phyloP scores from a whole-genome alignment of 192 early-diverging fungal genomes.

The Lobosporangium transversale region DNA sequence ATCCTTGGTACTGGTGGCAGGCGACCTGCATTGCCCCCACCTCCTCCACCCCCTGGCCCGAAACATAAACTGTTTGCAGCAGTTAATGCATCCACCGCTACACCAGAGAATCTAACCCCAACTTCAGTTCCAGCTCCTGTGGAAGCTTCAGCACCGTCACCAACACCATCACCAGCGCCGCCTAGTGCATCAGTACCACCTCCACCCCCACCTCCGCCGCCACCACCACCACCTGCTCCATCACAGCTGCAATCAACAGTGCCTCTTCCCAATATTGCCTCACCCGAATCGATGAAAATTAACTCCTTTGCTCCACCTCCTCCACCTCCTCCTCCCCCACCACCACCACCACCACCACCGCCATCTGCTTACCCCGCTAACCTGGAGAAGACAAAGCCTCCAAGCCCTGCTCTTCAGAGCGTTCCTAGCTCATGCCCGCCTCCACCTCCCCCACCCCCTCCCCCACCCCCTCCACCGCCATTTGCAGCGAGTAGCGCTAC shows the following conservation, averaged over 20 bases:
- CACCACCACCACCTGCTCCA: conserved; percentile 32
- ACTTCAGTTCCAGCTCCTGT: not conserved
- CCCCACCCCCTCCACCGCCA: conserved; percentile 6
- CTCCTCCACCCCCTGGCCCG: not conserved
- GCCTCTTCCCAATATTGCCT: too few species aligned
- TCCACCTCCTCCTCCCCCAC: too few species aligned
- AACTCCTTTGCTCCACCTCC: not conserved
- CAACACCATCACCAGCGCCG: conserved; percentile 13
- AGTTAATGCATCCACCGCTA: not conserved
- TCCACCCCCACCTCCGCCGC: conserved; percentile 19
- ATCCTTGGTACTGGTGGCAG: conserved; percentile 25
- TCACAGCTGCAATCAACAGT: not conserved
- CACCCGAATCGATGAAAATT: too few species aligned
- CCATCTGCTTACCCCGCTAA: too few species aligned
- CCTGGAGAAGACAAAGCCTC: too few species aligned
- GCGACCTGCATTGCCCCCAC: conserved; percentile 27
- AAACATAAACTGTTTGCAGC: not conserved
- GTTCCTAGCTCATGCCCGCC: too few species aligned
- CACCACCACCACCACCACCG: too few species aligned
- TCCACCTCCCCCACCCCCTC: conserved; percentile 24
- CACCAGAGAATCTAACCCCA: not conserved
- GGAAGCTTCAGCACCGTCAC: not conserved
- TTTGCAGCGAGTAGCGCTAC: not conserved
- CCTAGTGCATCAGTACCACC: not conserved
- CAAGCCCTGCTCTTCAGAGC: too few species aligned